phyloP scores from a whole-genome alignment of 148 eudicot genomes.

The Euryodendron excelsum region DNA sequence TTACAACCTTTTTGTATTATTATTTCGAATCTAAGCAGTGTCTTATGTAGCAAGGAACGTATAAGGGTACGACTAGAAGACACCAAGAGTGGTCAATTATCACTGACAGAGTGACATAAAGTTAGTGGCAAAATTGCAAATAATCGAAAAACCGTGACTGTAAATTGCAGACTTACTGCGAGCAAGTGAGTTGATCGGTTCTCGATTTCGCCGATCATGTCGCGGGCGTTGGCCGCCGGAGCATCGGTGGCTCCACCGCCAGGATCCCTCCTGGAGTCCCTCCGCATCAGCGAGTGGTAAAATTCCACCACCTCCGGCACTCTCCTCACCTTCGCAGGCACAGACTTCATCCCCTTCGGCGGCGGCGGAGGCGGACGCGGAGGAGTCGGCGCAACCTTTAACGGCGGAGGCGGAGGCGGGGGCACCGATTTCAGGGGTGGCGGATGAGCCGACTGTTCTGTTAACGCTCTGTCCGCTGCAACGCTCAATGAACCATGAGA shows the following conservation, averaged over 20 bases:
- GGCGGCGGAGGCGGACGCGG: constrained; percentile 68
- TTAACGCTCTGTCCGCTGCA: constrained; percentile 26
- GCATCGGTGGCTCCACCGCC: constrained; percentile 36
- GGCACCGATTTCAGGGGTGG: too few species aligned
- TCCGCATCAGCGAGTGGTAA: constrained; percentile 83
- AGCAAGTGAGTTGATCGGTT: constrained; percentile 74
- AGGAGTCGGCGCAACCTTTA: constrained; percentile 33
- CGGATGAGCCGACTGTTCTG: constrained; percentile 19
- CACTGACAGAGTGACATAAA: constrained; percentile 15
- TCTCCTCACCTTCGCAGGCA: constrained; percentile 71
- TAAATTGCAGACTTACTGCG: constrained; percentile 47
- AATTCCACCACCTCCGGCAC: constrained; percentile 95
- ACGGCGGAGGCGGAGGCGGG: constrained; percentile 30
- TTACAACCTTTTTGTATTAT: constrained; percentile 4
- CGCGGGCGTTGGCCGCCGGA: constrained; percentile 56
- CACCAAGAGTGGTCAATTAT: constrained; percentile 19
- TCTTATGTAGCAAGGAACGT: constrained; percentile 26
- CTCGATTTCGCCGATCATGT: constrained; percentile 88
- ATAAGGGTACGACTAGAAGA: constrained; percentile 28
- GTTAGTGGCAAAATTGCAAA: constrained; percentile 34
- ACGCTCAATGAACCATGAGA: constrained; percentile 14
- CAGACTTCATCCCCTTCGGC: constrained; percentile 34
- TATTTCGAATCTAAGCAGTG: constrained; percentile 34
- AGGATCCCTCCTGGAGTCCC: constrained; percentile 73
- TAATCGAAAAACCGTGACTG: constrained; percentile 7